Conservation (phyloP, 106 monocot species). For the Chionographis japonica region DNA sequence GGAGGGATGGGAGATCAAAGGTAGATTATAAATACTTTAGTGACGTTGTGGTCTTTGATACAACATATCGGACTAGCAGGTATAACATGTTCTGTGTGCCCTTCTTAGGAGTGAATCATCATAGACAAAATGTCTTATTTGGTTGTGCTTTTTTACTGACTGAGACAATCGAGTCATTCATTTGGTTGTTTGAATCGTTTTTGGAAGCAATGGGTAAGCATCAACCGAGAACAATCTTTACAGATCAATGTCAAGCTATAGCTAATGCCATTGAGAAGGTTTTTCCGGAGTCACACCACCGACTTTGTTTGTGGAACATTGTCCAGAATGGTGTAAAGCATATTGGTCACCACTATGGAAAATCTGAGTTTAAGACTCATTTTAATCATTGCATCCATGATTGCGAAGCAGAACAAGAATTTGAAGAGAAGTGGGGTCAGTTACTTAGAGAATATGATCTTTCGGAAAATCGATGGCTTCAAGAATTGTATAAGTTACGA, state of each 20-base stretch:
- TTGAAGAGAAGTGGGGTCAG: slow-evolving; percentile 8
- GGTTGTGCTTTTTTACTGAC: slow-evolving; percentile 9
- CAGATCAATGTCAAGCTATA: slow-evolving; percentile 9
- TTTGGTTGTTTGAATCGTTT: slow-evolving; percentile 21
- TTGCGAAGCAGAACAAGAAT: slow-evolving; percentile 16
- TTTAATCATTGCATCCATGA: slow-evolving; percentile 20
- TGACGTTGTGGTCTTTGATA: slow-evolving; percentile 22
- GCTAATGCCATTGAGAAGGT: slow-evolving; percentile 11
- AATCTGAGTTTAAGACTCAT: slow-evolving; percentile 1
- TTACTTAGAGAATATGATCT: slow-evolving; percentile 11
- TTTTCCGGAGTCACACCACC: not conserved
- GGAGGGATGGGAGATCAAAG: slow-evolving; percentile 9
- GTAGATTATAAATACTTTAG: slow-evolving; percentile 15
- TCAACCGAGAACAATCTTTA: slow-evolving; percentile 2
- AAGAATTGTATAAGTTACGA: slow-evolving; percentile 7
- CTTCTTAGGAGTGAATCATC: slow-evolving; percentile 17
- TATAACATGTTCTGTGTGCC: slow-evolving; percentile 9
- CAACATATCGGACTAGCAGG: slow-evolving; percentile 7
- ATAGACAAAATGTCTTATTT: slow-evolving; percentile 19
- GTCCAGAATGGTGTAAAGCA: slow-evolving; percentile 13
- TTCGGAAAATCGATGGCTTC: slow-evolving; percentile 6
- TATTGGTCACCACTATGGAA: not conserved
- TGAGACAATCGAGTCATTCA: slow-evolving; percentile 16
- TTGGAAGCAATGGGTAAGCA: slow-evolving; percentile 3
- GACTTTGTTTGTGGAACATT: slow-evolving; percentile 19